Evolutionary conservation across 257 asterid species (phyloP).

Genomic region (Solanum bulbocastanum): DNA sequence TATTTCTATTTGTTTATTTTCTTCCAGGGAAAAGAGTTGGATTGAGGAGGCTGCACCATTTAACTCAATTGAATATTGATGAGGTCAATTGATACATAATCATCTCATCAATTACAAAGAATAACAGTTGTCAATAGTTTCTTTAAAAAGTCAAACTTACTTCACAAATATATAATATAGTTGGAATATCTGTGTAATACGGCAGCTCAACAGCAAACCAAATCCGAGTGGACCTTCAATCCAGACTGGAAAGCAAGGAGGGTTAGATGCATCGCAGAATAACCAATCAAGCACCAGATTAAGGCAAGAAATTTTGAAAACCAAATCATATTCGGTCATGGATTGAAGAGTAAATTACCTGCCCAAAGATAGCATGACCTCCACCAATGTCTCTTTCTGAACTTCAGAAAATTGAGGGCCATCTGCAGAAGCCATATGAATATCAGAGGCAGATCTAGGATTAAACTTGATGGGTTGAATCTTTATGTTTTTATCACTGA

Average conservation of each 20-base stretch:
- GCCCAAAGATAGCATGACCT: conserved; percentile 81
- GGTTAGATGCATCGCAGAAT: background rate
- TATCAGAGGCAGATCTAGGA: background rate
- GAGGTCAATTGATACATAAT: background rate
- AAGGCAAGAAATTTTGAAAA: background rate
- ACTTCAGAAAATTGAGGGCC: conserved; percentile 51
- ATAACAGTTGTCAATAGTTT: background rate
- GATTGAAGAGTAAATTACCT: conserved; percentile 23
- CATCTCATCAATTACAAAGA: background rate
- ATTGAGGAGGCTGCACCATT: background rate
- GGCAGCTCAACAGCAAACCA: conserved; percentile 82
- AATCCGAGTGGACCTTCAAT: conserved; percentile 85
- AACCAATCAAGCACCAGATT: conserved; percentile 13
- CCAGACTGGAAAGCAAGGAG: conserved; percentile 52
- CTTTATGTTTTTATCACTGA: background rate
- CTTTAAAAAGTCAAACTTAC: conserved; percentile 36
- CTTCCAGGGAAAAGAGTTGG: background rate
- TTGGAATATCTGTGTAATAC: conserved; percentile 70
- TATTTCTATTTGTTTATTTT: background rate
- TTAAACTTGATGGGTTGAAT: background rate
- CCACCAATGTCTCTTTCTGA: conserved; percentile 67
- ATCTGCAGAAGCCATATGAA: conserved; percentile 39
- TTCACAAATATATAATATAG: conserved; percentile 70
- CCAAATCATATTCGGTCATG: background rate
- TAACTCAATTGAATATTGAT: background rate